Percentiles rank a stretch among this genome's conserved stretches.
Evolutionary conservation across 1,284 basidiomycete species (phyloP).

Genomic region (Heliocybe sulcata): DNA sequence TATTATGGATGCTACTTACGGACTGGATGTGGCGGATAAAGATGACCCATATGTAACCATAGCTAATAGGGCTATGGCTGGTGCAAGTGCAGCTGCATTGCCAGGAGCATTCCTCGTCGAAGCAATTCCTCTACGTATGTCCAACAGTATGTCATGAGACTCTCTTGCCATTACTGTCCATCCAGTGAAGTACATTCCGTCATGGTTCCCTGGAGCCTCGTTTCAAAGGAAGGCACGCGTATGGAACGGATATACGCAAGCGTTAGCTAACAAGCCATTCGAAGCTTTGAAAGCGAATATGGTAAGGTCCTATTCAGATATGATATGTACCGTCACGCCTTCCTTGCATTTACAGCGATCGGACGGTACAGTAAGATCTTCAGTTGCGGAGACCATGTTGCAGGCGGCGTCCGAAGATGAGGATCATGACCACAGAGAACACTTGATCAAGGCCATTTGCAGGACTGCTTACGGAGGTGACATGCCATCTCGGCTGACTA

Average conservation of each 20-base stretch:
- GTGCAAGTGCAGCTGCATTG: background rate
- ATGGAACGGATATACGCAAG: slow-evolving; percentile 68
- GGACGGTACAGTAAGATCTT: slow-evolving; percentile 35
- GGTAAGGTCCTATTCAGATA: slow-evolving; percentile 26
- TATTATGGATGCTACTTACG: slow-evolving; percentile 58
- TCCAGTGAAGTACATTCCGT: slow-evolving; percentile 23
- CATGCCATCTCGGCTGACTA: too few species aligned
- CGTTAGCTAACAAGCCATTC: slow-evolving; percentile 58
- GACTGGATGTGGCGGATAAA: slow-evolving; percentile 46
- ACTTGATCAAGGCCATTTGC: too few species aligned
- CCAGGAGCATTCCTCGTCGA: background rate
- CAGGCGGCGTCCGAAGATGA: background rate
- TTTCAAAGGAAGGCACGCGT: slow-evolving; percentile 38
- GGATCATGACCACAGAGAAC: too few species aligned
- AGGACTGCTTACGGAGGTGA: too few species aligned
- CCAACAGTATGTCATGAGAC: background rate
- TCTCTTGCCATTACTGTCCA: background rate
- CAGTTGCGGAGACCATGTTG: background rate
- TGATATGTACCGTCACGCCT: too few species aligned
- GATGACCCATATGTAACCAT: slow-evolving; percentile 51
- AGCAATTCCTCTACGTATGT: slow-evolving; percentile 33
- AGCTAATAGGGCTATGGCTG: slow-evolving; percentile 49
- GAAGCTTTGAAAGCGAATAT: slow-evolving; percentile 48
- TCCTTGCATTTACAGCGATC: slow-evolving; percentile 39
- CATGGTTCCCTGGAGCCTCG: slow-evolving; percentile 26